Conservation (phyloP, 352 stramenopile genomes). For the Globisporangium sylvaticum region DNA sequence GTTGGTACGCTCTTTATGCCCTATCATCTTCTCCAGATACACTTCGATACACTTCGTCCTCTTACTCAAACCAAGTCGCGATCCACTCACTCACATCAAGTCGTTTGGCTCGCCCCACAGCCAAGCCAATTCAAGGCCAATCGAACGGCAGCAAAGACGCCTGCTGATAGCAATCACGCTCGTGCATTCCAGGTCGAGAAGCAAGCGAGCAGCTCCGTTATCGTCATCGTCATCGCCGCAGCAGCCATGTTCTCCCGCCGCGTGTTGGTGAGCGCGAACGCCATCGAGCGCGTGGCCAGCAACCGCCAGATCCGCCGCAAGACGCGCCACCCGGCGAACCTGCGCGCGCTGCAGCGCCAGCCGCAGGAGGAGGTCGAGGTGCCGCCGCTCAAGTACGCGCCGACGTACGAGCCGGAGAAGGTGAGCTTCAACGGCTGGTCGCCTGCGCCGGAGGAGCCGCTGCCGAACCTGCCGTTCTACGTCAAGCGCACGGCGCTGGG, state of each 20-base stretch:
- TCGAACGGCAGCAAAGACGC: neutral
- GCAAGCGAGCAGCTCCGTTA: constrained; percentile 1
- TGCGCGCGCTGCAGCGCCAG: constrained; percentile 65
- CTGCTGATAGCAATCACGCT: neutral
- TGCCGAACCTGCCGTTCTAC: constrained; percentile 63
- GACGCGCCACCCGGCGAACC: constrained; percentile 66
- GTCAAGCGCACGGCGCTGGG: constrained; percentile 81
- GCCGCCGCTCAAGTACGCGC: constrained; percentile 77
- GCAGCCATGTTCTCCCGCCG: constrained; percentile 57
- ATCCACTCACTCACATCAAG: neutral
- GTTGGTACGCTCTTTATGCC: too few relatives aligned
- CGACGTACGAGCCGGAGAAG: constrained; percentile 73
- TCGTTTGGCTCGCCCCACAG: neutral
- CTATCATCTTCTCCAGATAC: too few relatives aligned
- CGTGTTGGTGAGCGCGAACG: constrained; percentile 43
- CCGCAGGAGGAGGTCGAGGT: constrained; percentile 47
- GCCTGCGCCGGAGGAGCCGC: constrained; percentile 56
- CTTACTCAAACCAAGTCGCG: neutral
- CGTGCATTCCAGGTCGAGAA: neutral
- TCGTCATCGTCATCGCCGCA: neutral
- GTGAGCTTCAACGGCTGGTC: constrained; percentile 90
- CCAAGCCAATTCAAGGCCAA: neutral
- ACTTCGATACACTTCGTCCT: neutral
- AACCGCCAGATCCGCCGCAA: constrained; percentile 86
- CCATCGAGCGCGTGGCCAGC: constrained; percentile 65